Evolutionary conservation across 2,329 filamentous ascomycete species (phyloP).

Genomic region (Diaporthe sp.): DNA sequence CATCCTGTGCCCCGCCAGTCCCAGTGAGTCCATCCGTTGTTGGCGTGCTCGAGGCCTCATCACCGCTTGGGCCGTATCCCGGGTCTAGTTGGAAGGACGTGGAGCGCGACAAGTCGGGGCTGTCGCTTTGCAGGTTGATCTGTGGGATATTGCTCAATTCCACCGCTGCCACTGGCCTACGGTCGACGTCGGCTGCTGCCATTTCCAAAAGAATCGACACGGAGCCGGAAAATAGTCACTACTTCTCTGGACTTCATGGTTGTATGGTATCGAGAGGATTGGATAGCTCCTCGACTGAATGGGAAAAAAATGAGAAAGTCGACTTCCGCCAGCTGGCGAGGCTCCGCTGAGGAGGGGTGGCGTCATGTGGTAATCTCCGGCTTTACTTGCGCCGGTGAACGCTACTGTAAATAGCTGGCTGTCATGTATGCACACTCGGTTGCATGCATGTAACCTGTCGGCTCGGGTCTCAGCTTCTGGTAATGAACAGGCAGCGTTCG

Average conservation of each 20-base stretch:
- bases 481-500: neutral
- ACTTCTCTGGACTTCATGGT: neutral
- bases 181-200: neutral
- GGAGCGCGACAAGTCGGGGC: neutral
- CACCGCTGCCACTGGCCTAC: neutral
- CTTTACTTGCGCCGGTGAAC: neutral
- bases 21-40: neutral
- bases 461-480: constrained; percentile 10
- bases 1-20: too few relatives aligned
- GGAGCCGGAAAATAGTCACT: too few relatives aligned
- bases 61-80: too few relatives aligned
- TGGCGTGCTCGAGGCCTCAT: neutral
- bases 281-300: neutral
- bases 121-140: neutral
- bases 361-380: constrained; percentile 21
- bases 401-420: constrained; percentile 1
- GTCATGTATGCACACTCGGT: neutral
- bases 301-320: neutral
- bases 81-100: neutral
- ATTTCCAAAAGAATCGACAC: neutral
- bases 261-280: neutral
- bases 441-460: constrained; percentile 7
- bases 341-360: constrained; percentile 10
- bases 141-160: neutral
- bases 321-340: neutral